phyloP scores from a whole-genome alignment of 306 rosid species.

The Lathyrus sativus region DNA sequence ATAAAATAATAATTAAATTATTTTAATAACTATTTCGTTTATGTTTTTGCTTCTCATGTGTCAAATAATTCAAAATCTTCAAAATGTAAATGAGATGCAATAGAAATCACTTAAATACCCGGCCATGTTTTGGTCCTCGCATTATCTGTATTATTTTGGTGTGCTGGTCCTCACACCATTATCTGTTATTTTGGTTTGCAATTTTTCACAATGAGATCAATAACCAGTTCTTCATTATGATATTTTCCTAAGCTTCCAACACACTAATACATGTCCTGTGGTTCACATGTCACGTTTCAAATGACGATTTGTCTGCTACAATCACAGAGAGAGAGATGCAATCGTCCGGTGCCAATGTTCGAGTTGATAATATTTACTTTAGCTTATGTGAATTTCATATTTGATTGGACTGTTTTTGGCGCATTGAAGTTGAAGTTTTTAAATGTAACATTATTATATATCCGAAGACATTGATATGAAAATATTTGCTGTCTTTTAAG shows the following conservation, averaged over 20 bases:
- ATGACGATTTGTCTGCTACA: background rate
- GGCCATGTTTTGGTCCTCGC: slow-evolving; percentile 4
- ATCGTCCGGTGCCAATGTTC: background rate
- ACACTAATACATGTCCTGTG: too few relatives aligned
- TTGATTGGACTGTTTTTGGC: background rate
- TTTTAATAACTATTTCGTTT: too few relatives aligned
- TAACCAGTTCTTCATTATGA: background rate
- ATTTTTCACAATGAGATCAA: background rate
- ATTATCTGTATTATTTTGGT: too few relatives aligned
- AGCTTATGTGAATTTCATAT: background rate
- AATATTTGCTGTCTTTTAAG: background rate
- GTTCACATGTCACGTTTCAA: background rate
- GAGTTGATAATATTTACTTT: background rate
- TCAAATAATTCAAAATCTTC: too few relatives aligned
- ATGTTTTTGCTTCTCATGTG: too few relatives aligned
- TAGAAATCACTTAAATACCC: background rate
- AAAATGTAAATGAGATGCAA: background rate
- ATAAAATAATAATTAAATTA: too few relatives aligned
- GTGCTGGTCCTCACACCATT: background rate
- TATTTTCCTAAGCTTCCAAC: background rate
- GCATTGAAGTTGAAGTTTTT: background rate
- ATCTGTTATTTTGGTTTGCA: background rate
- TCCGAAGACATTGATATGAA: background rate
- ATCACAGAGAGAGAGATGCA: background rate
- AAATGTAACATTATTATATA: background rate